These are phyloP conservation scores for Theobroma grandiflorum DNA, from an alignment of 441 rosid genomes.

Conservation along the genomic window DNA sequence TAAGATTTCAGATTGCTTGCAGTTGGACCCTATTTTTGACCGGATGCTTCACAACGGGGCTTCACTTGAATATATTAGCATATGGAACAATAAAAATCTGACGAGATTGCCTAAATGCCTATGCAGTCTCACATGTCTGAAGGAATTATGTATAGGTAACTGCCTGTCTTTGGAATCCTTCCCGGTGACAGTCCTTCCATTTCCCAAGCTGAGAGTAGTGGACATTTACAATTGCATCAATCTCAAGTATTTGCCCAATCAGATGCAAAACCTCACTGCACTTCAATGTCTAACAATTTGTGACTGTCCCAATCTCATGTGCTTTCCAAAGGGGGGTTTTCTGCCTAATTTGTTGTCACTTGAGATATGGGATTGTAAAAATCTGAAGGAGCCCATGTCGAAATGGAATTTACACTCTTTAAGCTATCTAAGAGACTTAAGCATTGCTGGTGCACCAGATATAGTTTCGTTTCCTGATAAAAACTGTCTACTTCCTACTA, in stretches of 20 bases:
- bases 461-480: constrained; percentile 21
- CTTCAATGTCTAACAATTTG: constrained; percentile 35
- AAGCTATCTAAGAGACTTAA: constrained; percentile 22
- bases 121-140: constrained; percentile 20
- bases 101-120: constrained; percentile 4
- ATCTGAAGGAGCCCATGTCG: constrained; percentile 15
- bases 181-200: constrained; percentile 21
- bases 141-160: not conserved
- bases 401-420: constrained; percentile 18
- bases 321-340: constrained; percentile 41
- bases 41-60: not conserved
- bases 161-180: constrained; percentile 20
- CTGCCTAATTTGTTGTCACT: constrained; percentile 31
- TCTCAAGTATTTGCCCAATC: constrained; percentile 39
- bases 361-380: constrained; percentile 23
- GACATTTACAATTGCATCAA: constrained; percentile 22
- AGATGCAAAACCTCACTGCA: constrained; percentile 33
- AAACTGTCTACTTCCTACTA: constrained; percentile 4
- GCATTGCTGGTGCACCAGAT: constrained; percentile 17
- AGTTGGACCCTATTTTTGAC: constrained; percentile 20
- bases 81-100: not conserved
- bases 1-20: constrained; percentile 23
- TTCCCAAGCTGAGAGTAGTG: constrained; percentile 13
- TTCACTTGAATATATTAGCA: constrained; percentile 12
- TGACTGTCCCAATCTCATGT: constrained; percentile 31